Base-by-base conservation (phyloP, 805 yeast genomes). In the Lachancea dasiensis region DNA sequence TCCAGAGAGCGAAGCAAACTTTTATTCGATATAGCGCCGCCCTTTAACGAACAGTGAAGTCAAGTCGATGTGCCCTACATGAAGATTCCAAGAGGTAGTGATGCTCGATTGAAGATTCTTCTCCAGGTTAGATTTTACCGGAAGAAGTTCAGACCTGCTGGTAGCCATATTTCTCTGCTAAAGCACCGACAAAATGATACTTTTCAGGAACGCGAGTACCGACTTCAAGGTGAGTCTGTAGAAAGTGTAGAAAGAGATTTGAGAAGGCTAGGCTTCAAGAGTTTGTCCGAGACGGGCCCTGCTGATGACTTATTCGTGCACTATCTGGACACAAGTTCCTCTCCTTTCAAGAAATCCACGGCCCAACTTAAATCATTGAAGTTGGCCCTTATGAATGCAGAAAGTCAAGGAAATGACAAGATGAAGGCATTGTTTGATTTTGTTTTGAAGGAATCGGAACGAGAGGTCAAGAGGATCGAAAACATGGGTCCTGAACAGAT, bases 311-410 rank as follows among this genome's bases (percentile, higher is more conserved):
- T 47, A 20, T 34, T 56, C 19, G 19, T 54, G 14, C 41, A 47
- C n/a, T 58, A 56, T 38, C 40, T 58, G 18, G 44, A 52, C 17
- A 40, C 45, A 24, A 39, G 47, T 4, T 50, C 50, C 40, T 39
- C 54, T 11, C 49, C 44, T 1, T 55, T 51, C 34, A 51, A 50
- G 36, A 48, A 48, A 43, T 48, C 56, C 18, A 31, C 39, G 7
- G 43, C 47, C 19, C 48, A 55, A 36, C 43, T 52, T 4, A 44
- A 45, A 14, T 39, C 22, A 13, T 38, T 56, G 16, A 39, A 34
- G 31, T 11, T 11, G 5, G 20, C 34, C 9, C 9, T 28, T 5
- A 14, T 6, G 3, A 11, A 9, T 5, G 15, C 16, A 9, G 34
- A 33, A 14, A 9, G 14, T 6, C 40, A 45, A 24, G 18, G 31